phyloP scores from a whole-genome alignment of 2,329 filamentous ascomycete species.

The Ceratocystis destructans region DNA sequence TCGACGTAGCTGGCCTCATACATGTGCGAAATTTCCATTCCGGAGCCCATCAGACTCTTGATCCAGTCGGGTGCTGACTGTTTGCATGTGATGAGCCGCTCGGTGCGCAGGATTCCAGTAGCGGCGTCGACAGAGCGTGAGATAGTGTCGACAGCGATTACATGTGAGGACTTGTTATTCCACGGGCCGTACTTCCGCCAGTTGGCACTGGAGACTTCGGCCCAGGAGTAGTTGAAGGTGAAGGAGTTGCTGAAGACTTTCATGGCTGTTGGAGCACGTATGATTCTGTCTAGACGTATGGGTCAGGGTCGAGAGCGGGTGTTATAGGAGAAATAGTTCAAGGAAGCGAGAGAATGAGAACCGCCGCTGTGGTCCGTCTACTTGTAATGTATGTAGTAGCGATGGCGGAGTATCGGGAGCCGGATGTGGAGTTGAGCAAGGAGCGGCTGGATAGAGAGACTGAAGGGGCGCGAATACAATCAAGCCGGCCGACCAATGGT shows the following conservation, averaged over 20 bases:
- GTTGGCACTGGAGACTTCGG: constrained; percentile 92
- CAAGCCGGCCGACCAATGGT: too few species aligned
- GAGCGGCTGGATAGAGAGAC: neutral
- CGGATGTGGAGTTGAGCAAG: neutral
- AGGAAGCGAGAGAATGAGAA: neutral
- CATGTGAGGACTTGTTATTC: constrained; percentile 97
- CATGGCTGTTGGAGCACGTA: constrained; percentile 40
- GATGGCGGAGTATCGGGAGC: neutral
- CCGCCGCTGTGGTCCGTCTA: neutral
- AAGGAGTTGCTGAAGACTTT: constrained; percentile 87
- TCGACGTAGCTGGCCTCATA: constrained; percentile 96
- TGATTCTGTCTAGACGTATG: constrained; percentile 19
- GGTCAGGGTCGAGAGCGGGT: neutral
- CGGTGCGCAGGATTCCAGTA: constrained; percentile 47
- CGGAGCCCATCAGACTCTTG: constrained; percentile 57
- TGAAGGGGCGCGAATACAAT: too few species aligned
- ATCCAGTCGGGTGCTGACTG: constrained; percentile 65
- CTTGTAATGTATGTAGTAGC: neutral
- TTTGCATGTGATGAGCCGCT: constrained; percentile 49
- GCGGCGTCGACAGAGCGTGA: constrained; percentile 47
- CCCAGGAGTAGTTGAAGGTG: constrained; percentile 96
- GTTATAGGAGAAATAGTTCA: neutral
- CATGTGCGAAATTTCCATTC: constrained; percentile 69
- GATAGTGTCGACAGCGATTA: constrained; percentile 87
- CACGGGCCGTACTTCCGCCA: constrained; percentile 98